Percentiles rank a stretch among this genome's conserved stretches.
Conservation (phyloP, 1,284 basidiomycete genomes). For the Microbotryum violaceum region DNA sequence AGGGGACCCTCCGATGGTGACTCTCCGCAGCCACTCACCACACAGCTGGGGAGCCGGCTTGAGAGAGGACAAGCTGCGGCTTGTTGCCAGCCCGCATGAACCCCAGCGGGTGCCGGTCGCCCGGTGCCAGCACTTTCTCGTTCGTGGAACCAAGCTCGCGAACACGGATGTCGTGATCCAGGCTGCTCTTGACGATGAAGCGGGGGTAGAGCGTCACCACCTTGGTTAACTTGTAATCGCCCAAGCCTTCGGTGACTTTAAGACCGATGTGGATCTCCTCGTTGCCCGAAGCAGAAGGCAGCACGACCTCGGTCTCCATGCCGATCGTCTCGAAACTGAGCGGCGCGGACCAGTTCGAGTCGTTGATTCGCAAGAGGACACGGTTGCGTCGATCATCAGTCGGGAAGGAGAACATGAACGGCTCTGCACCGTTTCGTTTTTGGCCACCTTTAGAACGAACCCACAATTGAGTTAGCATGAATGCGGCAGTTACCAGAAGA, state of each 20-base stretch:
- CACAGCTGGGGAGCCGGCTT: constrained; percentile 65
- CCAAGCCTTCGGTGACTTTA: constrained; percentile 85
- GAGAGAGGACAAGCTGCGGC: constrained; percentile 71
- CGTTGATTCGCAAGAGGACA: constrained; percentile 72
- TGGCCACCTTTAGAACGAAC: constrained; percentile 43
- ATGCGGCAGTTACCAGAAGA: constrained; percentile 2
- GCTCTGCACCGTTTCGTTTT: constrained; percentile 36
- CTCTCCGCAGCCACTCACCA: constrained; percentile 54
- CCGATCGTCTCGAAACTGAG: constrained; percentile 83
- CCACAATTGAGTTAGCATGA: constrained; percentile 5
- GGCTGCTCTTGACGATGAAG: constrained; percentile 81
- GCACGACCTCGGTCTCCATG: constrained; percentile 76
- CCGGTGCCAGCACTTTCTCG: constrained; percentile 46
- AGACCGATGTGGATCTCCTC: constrained; percentile 81
- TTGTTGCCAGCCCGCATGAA: constrained; percentile 52
- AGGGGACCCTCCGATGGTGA: not conserved
- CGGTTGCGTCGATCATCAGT: constrained; percentile 70
- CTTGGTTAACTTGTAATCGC: constrained; percentile 94
- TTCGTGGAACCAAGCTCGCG: constrained; percentile 67
- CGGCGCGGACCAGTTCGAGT: constrained; percentile 85
- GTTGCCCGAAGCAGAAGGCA: constrained; percentile 60
- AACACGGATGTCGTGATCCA: constrained; percentile 62
- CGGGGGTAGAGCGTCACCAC: constrained; percentile 86
- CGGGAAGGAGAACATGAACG: constrained; percentile 71
- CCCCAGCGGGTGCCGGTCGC: constrained; percentile 63